Evolutionary conservation across 495 filamentous ascomycete genomes (phyloP).

Genomic region (Neurospora pannonica): DNA sequence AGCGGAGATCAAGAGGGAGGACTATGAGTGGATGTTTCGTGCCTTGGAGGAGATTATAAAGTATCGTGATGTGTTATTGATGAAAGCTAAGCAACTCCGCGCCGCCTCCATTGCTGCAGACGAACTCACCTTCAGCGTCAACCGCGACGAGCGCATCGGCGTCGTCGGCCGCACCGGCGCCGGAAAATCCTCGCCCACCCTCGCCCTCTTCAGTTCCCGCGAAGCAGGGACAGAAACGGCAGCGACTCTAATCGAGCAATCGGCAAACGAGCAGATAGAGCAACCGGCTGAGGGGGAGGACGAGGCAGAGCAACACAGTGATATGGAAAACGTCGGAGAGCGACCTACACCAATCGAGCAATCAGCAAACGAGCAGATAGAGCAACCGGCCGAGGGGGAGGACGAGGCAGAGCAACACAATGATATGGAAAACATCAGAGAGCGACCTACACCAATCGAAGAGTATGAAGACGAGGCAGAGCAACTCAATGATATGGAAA

Average conservation of each 20-base stretch:
- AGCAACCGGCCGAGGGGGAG: background rate
- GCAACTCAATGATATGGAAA: background rate
- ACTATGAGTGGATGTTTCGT: background rate
- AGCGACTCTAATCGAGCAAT: background rate
- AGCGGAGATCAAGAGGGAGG: background rate
- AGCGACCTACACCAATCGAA: background rate
- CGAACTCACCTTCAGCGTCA: background rate
- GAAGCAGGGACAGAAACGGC: background rate
- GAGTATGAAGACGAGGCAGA: background rate
- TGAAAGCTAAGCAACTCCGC: background rate
- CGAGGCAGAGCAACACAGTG: no score
- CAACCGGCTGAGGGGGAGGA: background rate
- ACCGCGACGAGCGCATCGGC: no score
- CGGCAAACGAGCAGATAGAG: background rate
- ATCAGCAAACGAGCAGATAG: background rate
- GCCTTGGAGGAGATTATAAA: background rate
- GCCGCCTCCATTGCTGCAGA: background rate
- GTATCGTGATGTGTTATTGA: background rate
- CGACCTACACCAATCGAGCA: background rate
- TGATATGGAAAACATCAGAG: background rate
- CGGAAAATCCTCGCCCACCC: no score
- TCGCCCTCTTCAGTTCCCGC: no score
- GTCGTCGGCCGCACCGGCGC: no score
- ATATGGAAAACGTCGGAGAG: background rate
- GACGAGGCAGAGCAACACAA: background rate